A percentile compares a stretch with the other conserved stretches of the same genome.
Evolutionary conservation across 2,329 filamentous ascomycete species (phyloP).

Genomic region (Clarireedia homoeocarpa): DNA sequence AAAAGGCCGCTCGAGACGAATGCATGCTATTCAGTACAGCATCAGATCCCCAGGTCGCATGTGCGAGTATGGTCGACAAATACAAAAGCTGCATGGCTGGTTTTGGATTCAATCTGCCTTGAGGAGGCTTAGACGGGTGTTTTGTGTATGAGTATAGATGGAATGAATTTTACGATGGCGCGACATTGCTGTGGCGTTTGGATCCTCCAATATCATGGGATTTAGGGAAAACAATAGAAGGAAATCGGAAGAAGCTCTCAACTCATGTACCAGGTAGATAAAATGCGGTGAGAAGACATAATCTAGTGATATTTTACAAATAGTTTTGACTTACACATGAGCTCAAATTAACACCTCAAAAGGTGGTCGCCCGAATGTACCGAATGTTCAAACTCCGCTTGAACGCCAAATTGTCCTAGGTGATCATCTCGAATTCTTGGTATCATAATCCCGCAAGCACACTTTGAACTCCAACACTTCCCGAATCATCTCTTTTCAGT

Average conservation of each 20-base stretch:
- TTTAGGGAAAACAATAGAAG: background rate
- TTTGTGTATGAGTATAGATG: slow-evolving; percentile 1
- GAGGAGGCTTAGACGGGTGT: background rate
- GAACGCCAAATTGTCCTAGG: slow-evolving; percentile 4
- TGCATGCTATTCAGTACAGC: slow-evolving; percentile 97
- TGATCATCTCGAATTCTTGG: slow-evolving; percentile 8
- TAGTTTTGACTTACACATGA: background rate
- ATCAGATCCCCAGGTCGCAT: slow-evolving; percentile 75
- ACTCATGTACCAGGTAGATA: slow-evolving; percentile 14
- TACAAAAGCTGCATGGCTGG: slow-evolving; percentile 91
- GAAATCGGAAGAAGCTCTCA: slow-evolving; percentile 16
- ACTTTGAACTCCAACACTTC: slow-evolving; percentile 73
- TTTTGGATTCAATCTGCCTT: slow-evolving; percentile 68
- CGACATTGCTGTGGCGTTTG: slow-evolving; percentile 22
- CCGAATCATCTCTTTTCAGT: slow-evolving; percentile 74
- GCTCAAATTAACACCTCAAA: background rate
- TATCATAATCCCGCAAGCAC: slow-evolving; percentile 50
- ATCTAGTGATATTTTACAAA: slow-evolving; percentile 1
- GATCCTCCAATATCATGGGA: background rate
- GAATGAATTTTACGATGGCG: slow-evolving; percentile 10
- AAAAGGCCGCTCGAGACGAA: slow-evolving; percentile 88
- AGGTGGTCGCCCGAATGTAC: background rate
- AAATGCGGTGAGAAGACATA: background rate
- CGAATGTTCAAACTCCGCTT: background rate
- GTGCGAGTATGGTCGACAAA: slow-evolving; percentile 71